Base-by-base conservation (phyloP, 192 early-diverging fungal genomes). In the Blastocladiella britannica region DNA sequence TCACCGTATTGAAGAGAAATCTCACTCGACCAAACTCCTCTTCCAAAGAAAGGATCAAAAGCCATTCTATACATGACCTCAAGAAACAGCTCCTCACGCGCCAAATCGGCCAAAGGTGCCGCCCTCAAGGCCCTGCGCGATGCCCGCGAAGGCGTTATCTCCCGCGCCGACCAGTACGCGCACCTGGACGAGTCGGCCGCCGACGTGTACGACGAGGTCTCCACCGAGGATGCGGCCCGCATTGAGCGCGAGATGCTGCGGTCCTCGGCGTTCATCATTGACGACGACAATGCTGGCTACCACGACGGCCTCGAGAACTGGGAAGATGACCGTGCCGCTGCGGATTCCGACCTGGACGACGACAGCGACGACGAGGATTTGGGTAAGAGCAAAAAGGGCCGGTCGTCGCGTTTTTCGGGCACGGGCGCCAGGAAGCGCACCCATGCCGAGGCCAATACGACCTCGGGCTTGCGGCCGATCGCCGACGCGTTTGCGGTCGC, bases 201-300 rank as follows among this genome's bases (percentile, higher is more conserved):
- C 1, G 63, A 57, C 22, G 60, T 82, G 29, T 82, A 76, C 55
- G 74, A 78, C 26, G 70, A 72, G 52, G 70, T 86, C 29, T 70
- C 74, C 55, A 82, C 87, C 53, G 81, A 83, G 26, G 67, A 77
- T 24, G 61, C 69, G 27, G 65, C 68, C 51, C 56, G 62, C 12
- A 52, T 61, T 12, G 22, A 69, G 53, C 54, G 65, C 24, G 57
- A 65, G 28, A 62, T 62, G 58, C 25, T 56, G 47, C 52, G 70
- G 26, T 63, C 77, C 23, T 71, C 74, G 59, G 70, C 80, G 24
- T 81, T 81, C 68, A 74, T 85, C 0, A 74, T 74, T 15, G 79
- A 82, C 58, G 82, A 85, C 52, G 83, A 82, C 55, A 74, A 82
- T 22, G 61, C 69, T 43, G 84, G 76, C 8, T 84, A 86, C 62